Conservation (phyloP, 2,329 filamentous ascomycete genomes). For the Neoarthrinium moseri region DNA sequence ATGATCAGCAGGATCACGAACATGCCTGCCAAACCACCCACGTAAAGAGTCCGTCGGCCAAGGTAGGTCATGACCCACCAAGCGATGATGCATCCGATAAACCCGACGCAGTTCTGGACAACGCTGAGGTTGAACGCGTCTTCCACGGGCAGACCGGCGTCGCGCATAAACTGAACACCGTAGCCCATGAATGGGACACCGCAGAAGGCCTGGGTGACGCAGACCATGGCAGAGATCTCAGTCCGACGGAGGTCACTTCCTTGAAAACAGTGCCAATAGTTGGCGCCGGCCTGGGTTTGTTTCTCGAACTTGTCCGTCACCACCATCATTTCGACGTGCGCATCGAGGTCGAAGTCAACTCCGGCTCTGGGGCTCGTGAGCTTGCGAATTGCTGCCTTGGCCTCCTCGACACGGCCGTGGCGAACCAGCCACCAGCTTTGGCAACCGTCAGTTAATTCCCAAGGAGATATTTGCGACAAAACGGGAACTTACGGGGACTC, state of each 20-base stretch:
- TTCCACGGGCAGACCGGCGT: background rate
- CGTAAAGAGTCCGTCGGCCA: constrained; percentile 7
- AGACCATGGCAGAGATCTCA: constrained; percentile 10
- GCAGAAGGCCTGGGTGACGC: constrained; percentile 10
- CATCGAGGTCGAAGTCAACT: constrained; percentile 9
- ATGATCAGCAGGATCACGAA: constrained; percentile 8
- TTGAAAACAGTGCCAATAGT: constrained; percentile 11
- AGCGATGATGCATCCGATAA: constrained; percentile 8
- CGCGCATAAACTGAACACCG: constrained; percentile 9
- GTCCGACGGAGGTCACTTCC: constrained; percentile 10
- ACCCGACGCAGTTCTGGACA: constrained; percentile 7
- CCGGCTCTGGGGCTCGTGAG: constrained; percentile 1
- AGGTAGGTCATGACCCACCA: constrained; percentile 10
- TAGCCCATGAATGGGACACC: constrained; percentile 10
- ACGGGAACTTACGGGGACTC: constrained; percentile 3
- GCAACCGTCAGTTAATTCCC: background rate
- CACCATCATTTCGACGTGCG: constrained; percentile 12
- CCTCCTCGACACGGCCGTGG: constrained; percentile 8
- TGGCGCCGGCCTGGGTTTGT: constrained; percentile 6
- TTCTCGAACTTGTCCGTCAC: constrained; percentile 9
- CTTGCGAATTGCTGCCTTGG: constrained; percentile 6
- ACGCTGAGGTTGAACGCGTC: constrained; percentile 5
- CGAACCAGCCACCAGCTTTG: constrained; percentile 10
- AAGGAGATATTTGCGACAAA: no score
- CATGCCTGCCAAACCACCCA: constrained; percentile 1